phyloP scores from a whole-genome alignment of 768 basidiomycete species.

The Leucogyrophana mollusca region DNA sequence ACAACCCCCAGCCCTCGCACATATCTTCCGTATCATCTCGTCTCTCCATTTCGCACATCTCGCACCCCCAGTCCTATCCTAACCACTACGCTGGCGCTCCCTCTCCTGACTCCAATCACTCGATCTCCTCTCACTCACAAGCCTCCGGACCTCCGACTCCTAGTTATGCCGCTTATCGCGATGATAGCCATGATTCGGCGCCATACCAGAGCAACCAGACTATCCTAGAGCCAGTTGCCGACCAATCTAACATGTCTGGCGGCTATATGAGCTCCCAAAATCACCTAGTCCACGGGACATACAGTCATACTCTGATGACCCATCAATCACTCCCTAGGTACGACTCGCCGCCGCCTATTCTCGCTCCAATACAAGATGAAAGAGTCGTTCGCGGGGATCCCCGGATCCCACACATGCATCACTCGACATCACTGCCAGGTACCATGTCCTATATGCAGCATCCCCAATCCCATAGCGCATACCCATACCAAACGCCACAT shows the following conservation, averaged over 20 bases:
- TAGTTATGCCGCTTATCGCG: conserved; percentile 45
- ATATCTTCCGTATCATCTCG: conserved; percentile 45
- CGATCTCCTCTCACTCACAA: conserved; percentile 37
- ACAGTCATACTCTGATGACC: conserved; percentile 18
- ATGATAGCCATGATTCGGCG: conserved; percentile 37
- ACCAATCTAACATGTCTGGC: conserved; percentile 26
- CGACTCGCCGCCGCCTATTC: conserved; percentile 51
- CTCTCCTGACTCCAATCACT: conserved; percentile 53
- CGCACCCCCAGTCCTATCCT: conserved; percentile 49
- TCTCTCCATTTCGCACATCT: conserved; percentile 60
- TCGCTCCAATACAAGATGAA: conserved; percentile 54
- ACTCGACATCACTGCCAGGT: conserved; percentile 26
- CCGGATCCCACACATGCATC: conserved; percentile 28
- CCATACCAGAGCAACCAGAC: conserved; percentile 35
- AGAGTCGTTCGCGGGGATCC: conserved; percentile 30
- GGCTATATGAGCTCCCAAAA: conserved; percentile 31
- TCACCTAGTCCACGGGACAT: conserved; percentile 25
- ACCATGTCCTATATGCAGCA: conserved; percentile 42
- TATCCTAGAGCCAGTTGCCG: conserved; percentile 27
- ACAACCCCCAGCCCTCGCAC: conserved; percentile 30
- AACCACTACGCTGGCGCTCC: conserved; percentile 39
- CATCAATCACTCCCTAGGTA: conserved; percentile 33
- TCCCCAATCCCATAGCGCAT: conserved; percentile 37
- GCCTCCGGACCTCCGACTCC: conserved; percentile 30
- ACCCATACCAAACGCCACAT: conserved; percentile 39